These are phyloP conservation scores for Eucalyptus marginata DNA, from an alignment of 345 rosid species.

Conservation along the genomic window DNA sequence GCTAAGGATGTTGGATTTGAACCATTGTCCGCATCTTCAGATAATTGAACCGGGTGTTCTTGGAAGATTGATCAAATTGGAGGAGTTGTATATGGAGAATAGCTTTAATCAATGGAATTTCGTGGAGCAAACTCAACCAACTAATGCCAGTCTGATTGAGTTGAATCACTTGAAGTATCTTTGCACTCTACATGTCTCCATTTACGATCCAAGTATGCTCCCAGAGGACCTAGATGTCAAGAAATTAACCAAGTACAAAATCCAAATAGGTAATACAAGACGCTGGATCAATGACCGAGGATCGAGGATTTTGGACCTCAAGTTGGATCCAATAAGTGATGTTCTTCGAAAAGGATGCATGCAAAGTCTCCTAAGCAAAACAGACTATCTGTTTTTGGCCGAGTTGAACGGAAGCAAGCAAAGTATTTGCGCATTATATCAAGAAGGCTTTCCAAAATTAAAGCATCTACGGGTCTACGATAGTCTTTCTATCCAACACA, in stretches of 20 bases:
- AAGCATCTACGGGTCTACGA: rapidly evolving
- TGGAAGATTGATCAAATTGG: neutral
- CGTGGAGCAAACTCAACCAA: neutral
- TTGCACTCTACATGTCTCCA: neutral
- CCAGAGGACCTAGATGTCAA: neutral
- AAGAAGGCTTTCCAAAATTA: neutral
- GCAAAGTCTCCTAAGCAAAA: rapidly evolving
- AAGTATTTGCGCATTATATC: neutral
- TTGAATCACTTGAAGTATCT: neutral
- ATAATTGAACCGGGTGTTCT: neutral
- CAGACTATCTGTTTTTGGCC: rapidly evolving
- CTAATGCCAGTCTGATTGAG: neutral
- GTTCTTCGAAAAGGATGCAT: neutral
- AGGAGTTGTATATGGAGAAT: neutral
- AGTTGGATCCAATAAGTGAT: rapidly evolving
- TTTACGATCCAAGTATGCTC: rapidly evolving
- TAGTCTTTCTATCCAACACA: rapidly evolving
- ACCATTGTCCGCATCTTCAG: rapidly evolving
- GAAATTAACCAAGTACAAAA: neutral
- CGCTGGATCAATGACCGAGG: rapidly evolving
- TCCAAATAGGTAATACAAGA: rapidly evolving
- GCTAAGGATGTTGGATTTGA: neutral
- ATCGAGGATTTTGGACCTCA: neutral
- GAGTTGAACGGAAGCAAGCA: rapidly evolving
- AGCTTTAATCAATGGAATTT: neutral